Percentiles rank a stretch among this genome's conserved stretches.
Evolutionary conservation across 257 asterid genomes (phyloP).

Genomic region (Forsythia viridissima): DNA sequence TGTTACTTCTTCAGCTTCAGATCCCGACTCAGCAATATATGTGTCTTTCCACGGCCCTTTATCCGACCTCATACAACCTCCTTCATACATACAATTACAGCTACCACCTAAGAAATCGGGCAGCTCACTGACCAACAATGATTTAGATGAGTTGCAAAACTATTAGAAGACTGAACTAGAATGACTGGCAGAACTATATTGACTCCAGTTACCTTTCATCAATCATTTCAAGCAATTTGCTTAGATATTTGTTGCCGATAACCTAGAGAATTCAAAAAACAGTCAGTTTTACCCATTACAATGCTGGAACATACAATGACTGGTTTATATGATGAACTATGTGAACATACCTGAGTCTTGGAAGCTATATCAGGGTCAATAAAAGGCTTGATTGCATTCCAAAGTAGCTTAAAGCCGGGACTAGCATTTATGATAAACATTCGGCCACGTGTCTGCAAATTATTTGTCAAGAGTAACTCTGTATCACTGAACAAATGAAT

Average conservation of each 20-base stretch:
- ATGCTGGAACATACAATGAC: not conserved
- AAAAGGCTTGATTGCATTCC: conserved; percentile 61
- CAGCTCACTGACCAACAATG: conserved; percentile 43
- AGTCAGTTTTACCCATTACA: not conserved
- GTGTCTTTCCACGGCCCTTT: conserved; percentile 65
- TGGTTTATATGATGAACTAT: not conserved
- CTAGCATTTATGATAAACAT: conserved; percentile 64
- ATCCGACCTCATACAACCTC: conserved; percentile 61
- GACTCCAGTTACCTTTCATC: conserved; percentile 40
- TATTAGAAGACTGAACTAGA: not conserved
- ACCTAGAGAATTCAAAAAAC: conserved; percentile 36
- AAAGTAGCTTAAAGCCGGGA: conserved; percentile 54
- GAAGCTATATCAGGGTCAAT: conserved; percentile 52
- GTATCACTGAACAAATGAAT: not conserved
- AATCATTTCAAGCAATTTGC: conserved; percentile 55
- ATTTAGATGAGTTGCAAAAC: not conserved
- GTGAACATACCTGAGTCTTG: conserved; percentile 49
- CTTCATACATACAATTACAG: conserved; percentile 48
- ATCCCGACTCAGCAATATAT: conserved; percentile 17
- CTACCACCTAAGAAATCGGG: conserved; percentile 65
- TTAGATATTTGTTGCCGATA: conserved; percentile 46
- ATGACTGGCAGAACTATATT: not conserved
- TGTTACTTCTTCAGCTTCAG: conserved; percentile 17
- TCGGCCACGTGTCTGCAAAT: conserved; percentile 48
- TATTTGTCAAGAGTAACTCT: not conserved